Evolutionary conservation across 176 grass and related monocot genomes (phyloP), one percentile per base, ranked within the genome.

Genomic region (Alopecurus myosuroides): DNA sequence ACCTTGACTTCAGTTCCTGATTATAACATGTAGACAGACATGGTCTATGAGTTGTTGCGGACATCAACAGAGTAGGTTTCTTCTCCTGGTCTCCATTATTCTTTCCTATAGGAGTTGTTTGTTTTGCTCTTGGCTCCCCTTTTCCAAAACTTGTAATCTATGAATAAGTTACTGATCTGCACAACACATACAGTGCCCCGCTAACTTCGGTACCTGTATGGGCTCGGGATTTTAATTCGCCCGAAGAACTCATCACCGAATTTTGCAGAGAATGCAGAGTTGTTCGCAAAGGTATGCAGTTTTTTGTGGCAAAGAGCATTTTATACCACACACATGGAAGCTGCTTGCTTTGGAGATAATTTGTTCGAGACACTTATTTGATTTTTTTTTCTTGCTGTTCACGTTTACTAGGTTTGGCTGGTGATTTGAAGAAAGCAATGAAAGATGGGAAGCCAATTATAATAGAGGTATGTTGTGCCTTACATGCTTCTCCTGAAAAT

Each of bases 361-460:
- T 82, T 40, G 25, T 41, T 53, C 19, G 60, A 78, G 8, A 12
- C 22, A 22, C 9, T 87, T 10, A 8, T 63, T 53, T 85, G 35
- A n/a, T 7, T 61, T 77, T 31, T 65, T 33, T 66, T 53, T 3
- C 23, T 83, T 60, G 9, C 23, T 84, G n/a, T 56, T 81, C 64
- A 53, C 52, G 37, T 71, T 70, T 26, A 39, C 23, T 79, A 98
- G 96, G 96, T 28, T 92, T 98, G 89, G 96, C 96, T 90, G 96
- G 93, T 87, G 95, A 97, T 88, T 89, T 97, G 81, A 97, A 97
- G 92, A 97, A 97, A 88, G 95, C 92, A 63, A 97, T 94, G 96
- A 98, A 98, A 94, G 93, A 98, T 87, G 96, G 96, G 79, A 98
- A 98, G 77, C 96, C 91, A 88, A 98, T 98, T 85, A 98, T 98